These are phyloP conservation scores for Nakazawaea holstii DNA, from an alignment of 805 yeast species.

Conservation along the genomic window DNA sequence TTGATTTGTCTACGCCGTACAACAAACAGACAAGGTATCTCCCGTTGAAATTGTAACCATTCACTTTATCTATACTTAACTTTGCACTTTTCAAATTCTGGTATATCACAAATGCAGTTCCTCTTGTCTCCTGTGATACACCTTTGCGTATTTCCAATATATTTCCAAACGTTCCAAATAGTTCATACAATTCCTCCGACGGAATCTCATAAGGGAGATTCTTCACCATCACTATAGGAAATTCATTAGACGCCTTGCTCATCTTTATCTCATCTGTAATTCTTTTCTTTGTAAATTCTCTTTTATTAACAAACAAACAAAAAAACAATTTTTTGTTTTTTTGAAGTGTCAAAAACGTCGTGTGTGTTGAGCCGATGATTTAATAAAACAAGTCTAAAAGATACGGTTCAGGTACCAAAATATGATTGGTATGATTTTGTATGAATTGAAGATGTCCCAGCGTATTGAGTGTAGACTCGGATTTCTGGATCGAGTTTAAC, in stretches of 20 bases:
- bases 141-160: constrained; percentile 49
- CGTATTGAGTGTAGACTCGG: neutral
- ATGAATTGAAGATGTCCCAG: neutral
- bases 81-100: constrained; percentile 41
- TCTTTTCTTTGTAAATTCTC: neutral
- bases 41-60: constrained; percentile 55
- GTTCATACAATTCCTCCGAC: constrained; percentile 39
- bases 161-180: constrained; percentile 51
- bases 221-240: constrained; percentile 41
- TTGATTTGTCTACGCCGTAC: constrained; percentile 38
- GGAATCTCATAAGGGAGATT: constrained; percentile 51
- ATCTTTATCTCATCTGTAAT: neutral
- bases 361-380: no score
- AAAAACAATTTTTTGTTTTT: no score
- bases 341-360: neutral
- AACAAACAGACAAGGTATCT: constrained; percentile 49
- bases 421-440: neutral
- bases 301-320: no score
- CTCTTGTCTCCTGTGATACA: constrained; percentile 31
- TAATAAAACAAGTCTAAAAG: neutral
- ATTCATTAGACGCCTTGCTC: constrained; percentile 14
- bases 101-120: constrained; percentile 53
- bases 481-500: neutral
- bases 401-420: constrained; percentile 1
- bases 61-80: constrained; percentile 48